Base-by-base conservation (phyloP, 148 eudicot genomes). In the Chenopodium suecicum region DNA sequence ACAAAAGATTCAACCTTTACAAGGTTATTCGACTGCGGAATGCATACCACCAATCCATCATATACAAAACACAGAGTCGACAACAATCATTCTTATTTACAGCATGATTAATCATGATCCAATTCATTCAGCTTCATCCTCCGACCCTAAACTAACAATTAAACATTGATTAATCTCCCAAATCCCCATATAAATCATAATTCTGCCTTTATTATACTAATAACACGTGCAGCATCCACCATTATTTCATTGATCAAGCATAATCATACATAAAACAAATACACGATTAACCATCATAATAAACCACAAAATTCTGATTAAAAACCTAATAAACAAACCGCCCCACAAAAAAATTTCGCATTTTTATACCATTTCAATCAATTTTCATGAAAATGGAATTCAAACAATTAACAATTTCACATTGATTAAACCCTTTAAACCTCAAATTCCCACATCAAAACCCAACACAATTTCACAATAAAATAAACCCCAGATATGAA, bases 381-480 rank as follows among this genome's bases (percentile, higher is more conserved):
- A 67, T 10, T 13, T 0, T 13, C 9, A 41, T 58, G n/a, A 7
- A 62, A 22, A 22, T 62, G 23, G 13, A 10, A 37, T 7, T 47
- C 7, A 66, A 47, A 20, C 20, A 20, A 23, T 16, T 22, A 52
- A 41, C n/a, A 34, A 31, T 12, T 13, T 44, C 27, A 74, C 72
- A 74, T 52, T 41, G 69, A 65, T 78, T 73, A 83, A 83, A 83
- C 79, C 79, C 82, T 82, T 74, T 60, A 8, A 73, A 2, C 25
- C 14, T 62, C 13, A 56, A 77, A 70, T 54, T 76, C 54, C 58
- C 23, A 60, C 0, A 48, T 3, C 29, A 69, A 82, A 82, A 82
- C 74, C 85, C 78, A 50, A 78, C 50, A 32, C 32, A 78, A 73
- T 65, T 65, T 23, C 0, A 29, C 37, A 56, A 76, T n/a, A 71